Conservation (phyloP, 164 flowering plant species). For the Cinnamomum micranthum region DNA sequence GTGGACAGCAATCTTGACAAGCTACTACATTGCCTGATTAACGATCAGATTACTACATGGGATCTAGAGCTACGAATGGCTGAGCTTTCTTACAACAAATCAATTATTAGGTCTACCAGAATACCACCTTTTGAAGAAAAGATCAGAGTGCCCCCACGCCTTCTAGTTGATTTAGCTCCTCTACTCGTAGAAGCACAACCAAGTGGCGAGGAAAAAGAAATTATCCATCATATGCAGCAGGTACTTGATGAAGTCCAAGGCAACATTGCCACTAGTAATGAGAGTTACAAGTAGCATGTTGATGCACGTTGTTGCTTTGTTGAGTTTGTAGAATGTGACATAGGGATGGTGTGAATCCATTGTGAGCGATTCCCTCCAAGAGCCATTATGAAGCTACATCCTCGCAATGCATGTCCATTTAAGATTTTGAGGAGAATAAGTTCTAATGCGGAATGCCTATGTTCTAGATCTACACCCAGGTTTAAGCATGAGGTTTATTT, state of each 20-base stretch:
- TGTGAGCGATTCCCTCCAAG: no score
- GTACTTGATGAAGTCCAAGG: neutral
- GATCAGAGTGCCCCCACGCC: neutral
- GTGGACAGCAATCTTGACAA: neutral
- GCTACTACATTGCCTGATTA: neutral
- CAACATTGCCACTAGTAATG: neutral
- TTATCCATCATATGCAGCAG: neutral
- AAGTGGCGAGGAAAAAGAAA: neutral
- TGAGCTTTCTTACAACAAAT: neutral
- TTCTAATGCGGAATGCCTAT: no score
- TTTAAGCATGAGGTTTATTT: no score
- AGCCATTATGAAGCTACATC: no score
- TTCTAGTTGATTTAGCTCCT: neutral
- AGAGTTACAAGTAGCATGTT: neutral
- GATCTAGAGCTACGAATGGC: neutral
- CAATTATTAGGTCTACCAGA: neutral
- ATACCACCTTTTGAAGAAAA: neutral
- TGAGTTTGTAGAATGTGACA: neutral
- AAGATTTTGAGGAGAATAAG: no score
- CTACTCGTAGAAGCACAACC: neutral
- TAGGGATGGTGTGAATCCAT: neutral
- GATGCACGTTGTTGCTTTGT: neutral
- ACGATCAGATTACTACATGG: neutral
- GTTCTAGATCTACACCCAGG: no score
- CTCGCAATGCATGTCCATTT: neutral